Evolutionary conservation across 805 yeast species (phyloP).

Genomic region (Metschnikowia shivogae): DNA sequence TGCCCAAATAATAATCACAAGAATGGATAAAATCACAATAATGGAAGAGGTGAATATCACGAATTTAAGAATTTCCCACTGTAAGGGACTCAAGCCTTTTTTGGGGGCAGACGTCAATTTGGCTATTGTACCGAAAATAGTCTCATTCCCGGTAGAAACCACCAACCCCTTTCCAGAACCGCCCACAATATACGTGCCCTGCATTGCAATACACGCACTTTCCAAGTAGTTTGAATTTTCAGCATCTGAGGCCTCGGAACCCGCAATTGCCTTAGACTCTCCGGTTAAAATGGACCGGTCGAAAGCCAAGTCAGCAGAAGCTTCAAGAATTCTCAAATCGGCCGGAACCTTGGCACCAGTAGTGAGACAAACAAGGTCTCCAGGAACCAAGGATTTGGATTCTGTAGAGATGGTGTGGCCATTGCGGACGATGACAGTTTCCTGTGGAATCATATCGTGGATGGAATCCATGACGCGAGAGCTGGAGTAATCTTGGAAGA

Average conservation of each 20-base stretch:
- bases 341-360: slow-evolving; percentile 45
- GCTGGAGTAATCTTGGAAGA: slow-evolving; percentile 45
- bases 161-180: slow-evolving; percentile 45
- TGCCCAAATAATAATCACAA: slow-evolving; percentile 39
- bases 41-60: slow-evolving; percentile 24
- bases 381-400: slow-evolving; percentile 40
- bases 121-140: slow-evolving; percentile 46
- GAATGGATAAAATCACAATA: slow-evolving; percentile 23
- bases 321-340: slow-evolving; percentile 39
- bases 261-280: slow-evolving; percentile 41
- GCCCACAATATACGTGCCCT: slow-evolving; percentile 42
- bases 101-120: slow-evolving; percentile 38
- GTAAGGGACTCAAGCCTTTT: slow-evolving; percentile 39
- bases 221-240: slow-evolving; percentile 39
- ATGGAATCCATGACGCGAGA: slow-evolving; percentile 48
- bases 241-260: slow-evolving; percentile 23
- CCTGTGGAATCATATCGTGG: slow-evolving; percentile 38
- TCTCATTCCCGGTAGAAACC: slow-evolving; percentile 41
- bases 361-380: slow-evolving; percentile 37
- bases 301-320: slow-evolving; percentile 37
- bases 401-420: slow-evolving; percentile 25
- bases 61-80: slow-evolving; percentile 38
- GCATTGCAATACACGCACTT: slow-evolving; percentile 40
- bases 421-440: slow-evolving; percentile 33
- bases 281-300: slow-evolving; percentile 49